Evolutionary conservation across 306 rosid genomes (phyloP), one percentile per base, ranked within the genome.

Genomic region (Neltuma alba): DNA sequence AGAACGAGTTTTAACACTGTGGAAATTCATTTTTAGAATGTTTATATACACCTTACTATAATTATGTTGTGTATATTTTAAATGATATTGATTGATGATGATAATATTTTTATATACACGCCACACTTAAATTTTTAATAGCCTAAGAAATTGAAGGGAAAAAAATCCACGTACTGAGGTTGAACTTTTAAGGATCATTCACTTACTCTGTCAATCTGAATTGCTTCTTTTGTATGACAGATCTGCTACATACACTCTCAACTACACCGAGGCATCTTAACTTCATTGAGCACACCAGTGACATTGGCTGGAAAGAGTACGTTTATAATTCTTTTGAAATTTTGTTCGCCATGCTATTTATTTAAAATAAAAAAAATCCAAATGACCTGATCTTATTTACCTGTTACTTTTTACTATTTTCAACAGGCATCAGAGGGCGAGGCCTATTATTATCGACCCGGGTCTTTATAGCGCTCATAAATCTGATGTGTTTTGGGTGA

Each of bases 271-370:
- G 87, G 30, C 81, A 83, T 57, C 89, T 86, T 45, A 86, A 86
- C 86, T 86, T 86, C 81, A 83, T 86, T 64, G 89, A 86, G 83
- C 89, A 86, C 67, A 86, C 89, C 9, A 86, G 89, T 84, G 97
- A 95, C 77, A 92, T 95, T 76, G 98, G 99, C 72, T 95, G 99
- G 99, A 95, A 95, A 83, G 89, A 86, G 89, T 86, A 81, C 47
- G 89, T 70, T 70, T 61, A 25, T 48, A 47, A 63, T 40, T 68
- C 75, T 70, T 62, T 80, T 23, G 5, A n/a, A 16, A 2, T 16
- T 61, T 3, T 62, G 31, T 74, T 69, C 13, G 15, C 45, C 64
- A 18, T 45, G 9, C 63, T 44, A 21, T 54, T 72, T 74, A 58
- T 25, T 60, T 18, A 25, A 66, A 60, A n/a, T n/a, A n/a, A n/a